A percentile compares a stretch with the other conserved stretches of the same genome.
These are phyloP conservation scores for Urochloa ruziziensis DNA, from an alignment of 176 grass and related monocot species.

Conservation along the genomic window DNA sequence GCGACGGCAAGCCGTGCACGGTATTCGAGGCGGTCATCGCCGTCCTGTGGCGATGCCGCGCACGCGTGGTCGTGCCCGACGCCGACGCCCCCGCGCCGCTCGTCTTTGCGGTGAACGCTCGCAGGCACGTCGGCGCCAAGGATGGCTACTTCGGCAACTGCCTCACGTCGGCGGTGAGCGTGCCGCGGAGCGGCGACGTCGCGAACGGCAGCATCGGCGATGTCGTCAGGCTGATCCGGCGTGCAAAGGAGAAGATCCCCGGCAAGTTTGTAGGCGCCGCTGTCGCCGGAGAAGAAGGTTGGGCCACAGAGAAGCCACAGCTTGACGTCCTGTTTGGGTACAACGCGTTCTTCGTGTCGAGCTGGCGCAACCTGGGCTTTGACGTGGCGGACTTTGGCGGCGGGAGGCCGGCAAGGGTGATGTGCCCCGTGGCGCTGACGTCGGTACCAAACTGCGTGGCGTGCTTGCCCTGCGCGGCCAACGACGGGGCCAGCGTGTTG, in stretches of 20 bases:
- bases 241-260: not conserved
- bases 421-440: not conserved
- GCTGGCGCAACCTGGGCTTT: constrained; percentile 14
- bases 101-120: not conserved
- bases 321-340: not conserved
- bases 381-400: not conserved
- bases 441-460: not conserved
- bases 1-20: not conserved
- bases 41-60: not conserved
- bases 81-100: not conserved
- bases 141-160: not conserved
- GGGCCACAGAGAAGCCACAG: too few species aligned
- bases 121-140: not conserved
- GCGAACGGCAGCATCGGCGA: not conserved
- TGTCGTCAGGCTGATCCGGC: not conserved
- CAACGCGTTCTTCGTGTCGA: not conserved
- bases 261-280: not conserved
- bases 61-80: not conserved
- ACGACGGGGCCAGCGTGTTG: not conserved
- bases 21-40: not conserved
- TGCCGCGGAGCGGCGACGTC: not conserved
- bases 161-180: not conserved
- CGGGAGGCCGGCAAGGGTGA: not conserved
- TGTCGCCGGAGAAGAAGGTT: too few species aligned
- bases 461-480: not conserved